Percentiles rank a stretch among this genome's conserved stretches.
These are phyloP conservation scores for Globisporangium viniferum DNA, from an alignment of 352 stramenopile species.

Conservation along the genomic window DNA sequence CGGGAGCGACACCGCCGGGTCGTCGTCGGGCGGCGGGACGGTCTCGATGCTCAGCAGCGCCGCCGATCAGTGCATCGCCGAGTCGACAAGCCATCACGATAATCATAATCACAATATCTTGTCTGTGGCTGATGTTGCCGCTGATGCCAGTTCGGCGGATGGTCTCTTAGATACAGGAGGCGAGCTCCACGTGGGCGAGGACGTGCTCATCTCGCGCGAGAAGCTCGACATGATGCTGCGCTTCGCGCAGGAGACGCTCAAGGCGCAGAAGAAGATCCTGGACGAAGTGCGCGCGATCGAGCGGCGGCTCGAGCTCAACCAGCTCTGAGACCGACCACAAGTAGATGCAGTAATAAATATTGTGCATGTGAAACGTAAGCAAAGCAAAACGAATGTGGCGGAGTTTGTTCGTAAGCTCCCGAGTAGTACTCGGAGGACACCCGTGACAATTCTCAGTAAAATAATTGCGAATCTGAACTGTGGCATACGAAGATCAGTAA, in stretches of 20 bases:
- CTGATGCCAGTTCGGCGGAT: neutral
- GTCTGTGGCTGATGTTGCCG: neutral
- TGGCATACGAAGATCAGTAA: neutral
- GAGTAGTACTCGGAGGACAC: too few species aligned
- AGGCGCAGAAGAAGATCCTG: conserved; percentile 58
- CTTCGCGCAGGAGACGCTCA: conserved; percentile 52
- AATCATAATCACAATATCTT: neutral
- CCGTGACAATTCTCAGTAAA: too few species aligned
- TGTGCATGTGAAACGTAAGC: neutral
- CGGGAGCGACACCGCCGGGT: conserved; percentile 1
- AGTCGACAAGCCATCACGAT: neutral
- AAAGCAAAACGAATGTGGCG: too few species aligned
- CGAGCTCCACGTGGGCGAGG: conserved; percentile 17
- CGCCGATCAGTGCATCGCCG: conserved; percentile 23
- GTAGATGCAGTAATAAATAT: neutral
- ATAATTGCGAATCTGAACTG: neutral
- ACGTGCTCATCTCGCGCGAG: conserved; percentile 41
- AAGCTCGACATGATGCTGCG: conserved; percentile 58
- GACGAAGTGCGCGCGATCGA: conserved; percentile 56
- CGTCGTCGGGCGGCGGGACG: neutral
- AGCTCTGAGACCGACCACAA: neutral
- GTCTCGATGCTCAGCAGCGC: conserved; percentile 14
- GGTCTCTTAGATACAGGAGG: neutral
- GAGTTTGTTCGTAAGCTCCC: too few species aligned
- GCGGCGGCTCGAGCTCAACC: conserved; percentile 26